Base-by-base conservation (phyloP, 805 yeast genomes). In the Kodamaea laetipori region DNA sequence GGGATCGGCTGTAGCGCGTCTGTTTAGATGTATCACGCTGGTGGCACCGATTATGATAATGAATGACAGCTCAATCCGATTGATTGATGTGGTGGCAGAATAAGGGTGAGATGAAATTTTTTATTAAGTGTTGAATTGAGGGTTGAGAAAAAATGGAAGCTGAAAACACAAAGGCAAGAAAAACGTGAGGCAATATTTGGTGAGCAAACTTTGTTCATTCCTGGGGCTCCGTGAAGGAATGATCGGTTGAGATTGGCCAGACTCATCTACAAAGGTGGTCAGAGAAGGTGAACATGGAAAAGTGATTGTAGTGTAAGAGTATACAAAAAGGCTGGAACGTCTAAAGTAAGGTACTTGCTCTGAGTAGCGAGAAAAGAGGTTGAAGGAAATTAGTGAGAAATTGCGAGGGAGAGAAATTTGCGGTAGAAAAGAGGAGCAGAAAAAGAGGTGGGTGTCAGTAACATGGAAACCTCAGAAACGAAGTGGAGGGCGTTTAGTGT, bases 61-160 rank as follows among this genome's bases (percentile, higher is more conserved):
- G 43, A 40, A 40, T 34, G 43, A 32, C 43, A 30, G 33, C 21
- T 30, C 43, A 33, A 33, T 34, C 38, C n/a, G 43, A 40, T 40
- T 32, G 38, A 40, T 33, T 24, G 38, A 26, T 16, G 19, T 33
- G 32, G 34, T 27, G 37, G 32, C 23, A 30, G 23, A 33, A 33
- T 40, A 40, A 40, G 43, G 43, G 43, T 32, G 38, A 40, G 16
- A 33, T 27, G 27, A 40, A 40, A 33, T 40, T 40, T 40, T 40
- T 33, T 32, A 33, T 16, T 40, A 21, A 35, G 38, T 35, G 38
- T 35, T 40, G 24, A 18, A 33, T 24, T 19, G 38, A 25, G 32
- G 36, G 32, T 39, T 39, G 36, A 33, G 43, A 33, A 34, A 24
- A 39, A 40, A 40, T 13, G 19, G 33, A 17, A 30, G 34, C 34